Percentiles rank a stretch among this genome's conserved stretches.
phyloP scores from a whole-genome alignment of 768 basidiomycete genomes.

The Lentinula sp. region DNA sequence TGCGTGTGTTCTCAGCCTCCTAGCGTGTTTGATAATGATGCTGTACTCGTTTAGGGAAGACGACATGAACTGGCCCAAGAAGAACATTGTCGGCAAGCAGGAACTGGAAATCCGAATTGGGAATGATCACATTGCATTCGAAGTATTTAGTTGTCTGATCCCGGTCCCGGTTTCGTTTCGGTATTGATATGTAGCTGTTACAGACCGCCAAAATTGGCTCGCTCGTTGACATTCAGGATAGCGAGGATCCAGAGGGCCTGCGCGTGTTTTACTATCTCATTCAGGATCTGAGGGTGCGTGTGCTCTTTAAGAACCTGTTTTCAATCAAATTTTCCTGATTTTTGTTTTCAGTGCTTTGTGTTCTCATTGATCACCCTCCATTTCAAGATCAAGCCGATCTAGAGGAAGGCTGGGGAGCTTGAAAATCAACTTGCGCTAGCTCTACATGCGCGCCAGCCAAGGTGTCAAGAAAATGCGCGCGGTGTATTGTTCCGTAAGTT shows the following conservation, averaged over 20 bases:
- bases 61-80: slow-evolving; percentile 97
- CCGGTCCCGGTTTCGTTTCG: not conserved
- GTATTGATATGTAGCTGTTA: not conserved
- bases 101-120: slow-evolving; percentile 94
- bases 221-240: slow-evolving; percentile 93
- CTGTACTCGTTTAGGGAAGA: slow-evolving; percentile 67
- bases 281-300: slow-evolving; percentile 86
- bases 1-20: slow-evolving; percentile 26
- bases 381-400: slow-evolving; percentile 99
- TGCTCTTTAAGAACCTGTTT: not conserved
- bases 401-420: slow-evolving; percentile 14
- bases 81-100: slow-evolving; percentile 98
- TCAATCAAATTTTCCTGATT: not conserved
- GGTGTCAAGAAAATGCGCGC: slow-evolving; percentile 1
- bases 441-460: not conserved
- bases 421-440: not conserved
- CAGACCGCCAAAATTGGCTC: slow-evolving; percentile 99
- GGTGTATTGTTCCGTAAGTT: not conserved
- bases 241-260: slow-evolving; percentile 94
- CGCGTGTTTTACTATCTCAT: slow-evolving; percentile 98
- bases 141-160: slow-evolving; percentile 46
- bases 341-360: slow-evolving; percentile 73
- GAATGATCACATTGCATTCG: slow-evolving; percentile 94
- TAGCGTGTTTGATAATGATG: not conserved
- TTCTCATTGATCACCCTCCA: slow-evolving; percentile 97